Base-by-base conservation (phyloP, 305 asterid genomes). In the Fraxinus nigra region DNA sequence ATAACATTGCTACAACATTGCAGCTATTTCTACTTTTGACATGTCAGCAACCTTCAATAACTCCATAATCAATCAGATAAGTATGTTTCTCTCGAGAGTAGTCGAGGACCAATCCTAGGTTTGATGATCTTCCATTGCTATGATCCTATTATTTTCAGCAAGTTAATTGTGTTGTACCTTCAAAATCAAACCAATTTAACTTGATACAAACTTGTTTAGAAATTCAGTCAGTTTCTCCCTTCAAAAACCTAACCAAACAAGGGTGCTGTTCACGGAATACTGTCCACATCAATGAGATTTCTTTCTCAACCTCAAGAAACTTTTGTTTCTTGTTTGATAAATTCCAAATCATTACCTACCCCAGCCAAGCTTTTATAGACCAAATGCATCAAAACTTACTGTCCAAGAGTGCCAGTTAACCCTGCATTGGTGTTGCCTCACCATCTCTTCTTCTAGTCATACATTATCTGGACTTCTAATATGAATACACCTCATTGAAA, bases 281-380 rank as follows among this genome's bases (percentile, higher is more conserved):
- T 14, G 65, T 18, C 65, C 61, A 13, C 35, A 38, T 54, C 43
- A 72, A 70, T 34, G 78, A 20, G 33, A 51, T 4, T 38, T 72
- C 37, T 14, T 77, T 79, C 26, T 72, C 77, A 37, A 40, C 70
- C 67, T 40, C 67, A 30, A 79, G 46, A 65, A 77, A 59, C 72
- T 61, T 28, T 63, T 65, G 34, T 18, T 22, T 56, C 61, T 35
- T 80, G 43, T 14, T 18, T 75, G 30, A 37, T 5, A 65, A 65
- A 40, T n/a, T 75, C 28, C 54, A 18, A 81, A 54, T 61, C 48
- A 8, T 65, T 80, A n/a, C 75, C 72, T 22, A 11, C 72, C 77
- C 38, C 14, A 14, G 20, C 22, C 65, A 46, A 32, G 79, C 24
- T 35, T 79, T 48, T 26, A 74, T 72, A 81, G 14, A 77, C 46